Conservation (phyloP, 345 rosid genomes). For the Odontarrhena argentea region DNA sequence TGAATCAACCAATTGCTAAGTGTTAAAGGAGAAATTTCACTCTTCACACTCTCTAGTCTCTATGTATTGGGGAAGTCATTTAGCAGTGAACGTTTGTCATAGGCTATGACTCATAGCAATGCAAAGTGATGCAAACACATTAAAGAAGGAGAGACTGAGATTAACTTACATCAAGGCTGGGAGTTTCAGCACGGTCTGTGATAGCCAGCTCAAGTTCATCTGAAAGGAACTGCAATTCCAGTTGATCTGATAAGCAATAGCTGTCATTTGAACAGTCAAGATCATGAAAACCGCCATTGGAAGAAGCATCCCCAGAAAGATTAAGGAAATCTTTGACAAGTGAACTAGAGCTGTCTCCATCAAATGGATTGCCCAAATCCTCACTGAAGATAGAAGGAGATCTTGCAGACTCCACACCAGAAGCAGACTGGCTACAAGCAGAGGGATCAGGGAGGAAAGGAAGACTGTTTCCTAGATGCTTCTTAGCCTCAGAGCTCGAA, state of each 20-base stretch:
- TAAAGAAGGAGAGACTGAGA: slow-evolving; percentile 8
- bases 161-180: slow-evolving; percentile 74
- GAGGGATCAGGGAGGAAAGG: slow-evolving; percentile 85
- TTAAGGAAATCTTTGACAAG: slow-evolving; percentile 58
- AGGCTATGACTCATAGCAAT: too few species aligned
- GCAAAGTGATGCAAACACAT: slow-evolving; percentile 28
- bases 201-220: slow-evolving; percentile 83
- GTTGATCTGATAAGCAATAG: slow-evolving; percentile 57
- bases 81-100: slow-evolving; percentile 12
- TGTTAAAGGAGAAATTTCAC: slow-evolving; percentile 13
- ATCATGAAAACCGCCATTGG: slow-evolving; percentile 57
- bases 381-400: slow-evolving; percentile 57
- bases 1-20: slow-evolving; percentile 41
- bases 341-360: slow-evolving; percentile 51
- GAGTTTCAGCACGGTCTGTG: slow-evolving; percentile 76
- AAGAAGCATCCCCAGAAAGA: slow-evolving; percentile 55
- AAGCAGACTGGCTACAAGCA: slow-evolving; percentile 50
- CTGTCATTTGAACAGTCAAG: slow-evolving; percentile 48
- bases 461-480: slow-evolving; percentile 59
- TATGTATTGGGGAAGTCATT: slow-evolving; percentile 8
- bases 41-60: slow-evolving; percentile 3
- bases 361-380: slow-evolving; percentile 50
- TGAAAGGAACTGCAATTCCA: slow-evolving; percentile 78
- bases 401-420: slow-evolving; percentile 55
- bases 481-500: slow-evolving; percentile 60